These are phyloP conservation scores for Jackrogersella minutella DNA, from an alignment of 495 filamentous ascomycete genomes.

Conservation along the genomic window DNA sequence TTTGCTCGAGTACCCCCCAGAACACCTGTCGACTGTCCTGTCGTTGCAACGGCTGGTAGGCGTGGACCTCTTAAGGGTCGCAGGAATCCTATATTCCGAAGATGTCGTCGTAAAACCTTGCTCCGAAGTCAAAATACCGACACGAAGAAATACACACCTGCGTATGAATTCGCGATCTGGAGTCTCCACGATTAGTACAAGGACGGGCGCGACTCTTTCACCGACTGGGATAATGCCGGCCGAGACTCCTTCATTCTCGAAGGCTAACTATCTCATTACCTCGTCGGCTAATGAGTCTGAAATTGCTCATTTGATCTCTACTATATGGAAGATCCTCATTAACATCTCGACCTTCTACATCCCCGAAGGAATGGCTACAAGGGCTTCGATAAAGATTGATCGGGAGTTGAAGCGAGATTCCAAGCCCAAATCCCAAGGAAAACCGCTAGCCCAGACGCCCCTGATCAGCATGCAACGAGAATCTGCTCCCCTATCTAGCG, in stretches of 20 bases:
- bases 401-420: conserved; percentile 1
- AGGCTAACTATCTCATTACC: conserved; percentile 54
- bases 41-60: conserved; percentile 56
- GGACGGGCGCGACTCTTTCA: conserved; percentile 20
- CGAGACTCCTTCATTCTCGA: conserved; percentile 44
- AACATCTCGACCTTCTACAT: conserved; percentile 49
- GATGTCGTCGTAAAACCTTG: conserved; percentile 24
- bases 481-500: conserved; percentile 14
- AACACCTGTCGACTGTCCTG: conserved; percentile 54
- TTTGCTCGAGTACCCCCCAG: conserved; percentile 56
- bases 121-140: conserved; percentile 4
- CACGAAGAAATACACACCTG: conserved; percentile 17
- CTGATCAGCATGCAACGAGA: conserved; percentile 20
- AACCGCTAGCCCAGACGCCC: conserved; percentile 23
- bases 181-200: not conserved
- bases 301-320: conserved; percentile 48
- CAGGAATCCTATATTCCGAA: conserved; percentile 50
- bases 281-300: conserved; percentile 51
- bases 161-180: conserved; percentile 8
- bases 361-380: conserved; percentile 33
- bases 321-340: conserved; percentile 52
- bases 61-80: conserved; percentile 52
- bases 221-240: conserved; percentile 15
- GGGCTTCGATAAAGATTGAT: conserved; percentile 1
- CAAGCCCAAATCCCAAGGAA: not conserved